Evolutionary conservation across 2,329 filamentous ascomycete genomes (phyloP), one percentile per base, ranked within the genome.

Genomic region (Ceratocystiopsis brevicomis): DNA sequence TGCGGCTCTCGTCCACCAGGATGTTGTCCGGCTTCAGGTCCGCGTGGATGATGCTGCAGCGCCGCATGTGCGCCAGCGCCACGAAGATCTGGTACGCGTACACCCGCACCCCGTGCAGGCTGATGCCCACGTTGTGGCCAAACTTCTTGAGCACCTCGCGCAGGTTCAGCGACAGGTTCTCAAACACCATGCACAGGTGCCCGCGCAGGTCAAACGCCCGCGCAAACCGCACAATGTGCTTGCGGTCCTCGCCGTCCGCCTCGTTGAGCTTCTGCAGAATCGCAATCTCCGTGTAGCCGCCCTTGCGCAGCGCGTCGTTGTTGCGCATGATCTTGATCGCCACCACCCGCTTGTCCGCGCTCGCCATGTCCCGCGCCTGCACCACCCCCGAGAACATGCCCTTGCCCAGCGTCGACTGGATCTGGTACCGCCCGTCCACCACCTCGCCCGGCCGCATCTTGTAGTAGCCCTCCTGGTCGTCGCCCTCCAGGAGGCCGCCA

Each of bases 1-100:
- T 93, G 47, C 82, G 78, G 47, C 68, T 76, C 51, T 93, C 84
- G 52, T 88, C 90, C 51, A 88, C 86, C 54, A 98, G 65, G 45
- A 98, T 88, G 54, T 98, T 98, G 71, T 98, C 90, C 10, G 90
- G 90, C 61, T 98, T 98, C 53, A 98, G 61, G 67, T 98, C 90
- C 14, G 88, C 87, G 58, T 98, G 90, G 42, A 98, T 73, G 56
- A 98, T 84, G 59, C 86, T 86, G 64, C 83, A 92, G 56, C 85
- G 88, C 53, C 85, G 81, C 65, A 98, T 74, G 54, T 95, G 78
- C 53, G 78, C 80, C 42, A 98, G 64, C 2, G 85, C 85, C 25
- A 92, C 69, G 58, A 98, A 95, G 59, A 94, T 94, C 61, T 98
- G 90, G 54, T 87, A 81, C 5, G 88, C 84, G 57, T 95, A 98